These are phyloP conservation scores for Bruguiera hainesii DNA, from an alignment of 441 rosid species.

Conservation along the genomic window DNA sequence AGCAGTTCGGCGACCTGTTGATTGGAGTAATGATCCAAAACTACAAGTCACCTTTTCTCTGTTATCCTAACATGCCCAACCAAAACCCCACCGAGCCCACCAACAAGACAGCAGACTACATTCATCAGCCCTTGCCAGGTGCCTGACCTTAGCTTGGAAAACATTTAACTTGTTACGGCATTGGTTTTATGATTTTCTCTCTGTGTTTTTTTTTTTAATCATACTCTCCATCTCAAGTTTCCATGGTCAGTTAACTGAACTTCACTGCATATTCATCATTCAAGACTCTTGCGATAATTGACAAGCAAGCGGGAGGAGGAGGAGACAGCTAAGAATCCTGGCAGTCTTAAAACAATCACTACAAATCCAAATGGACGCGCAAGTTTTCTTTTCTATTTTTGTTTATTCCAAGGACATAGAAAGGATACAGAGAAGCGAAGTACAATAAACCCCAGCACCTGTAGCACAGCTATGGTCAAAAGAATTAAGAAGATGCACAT, in stretches of 20 bases:
- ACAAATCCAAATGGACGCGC: neutral
- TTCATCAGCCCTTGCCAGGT: slow-evolving; percentile 7
- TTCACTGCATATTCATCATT: neutral
- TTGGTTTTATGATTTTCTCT: too few species aligned
- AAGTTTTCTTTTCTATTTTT: neutral
- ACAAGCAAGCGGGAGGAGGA: neutral
- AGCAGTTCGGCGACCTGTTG: slow-evolving; percentile 20
- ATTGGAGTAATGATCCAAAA: slow-evolving; percentile 13
- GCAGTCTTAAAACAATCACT: too few species aligned
- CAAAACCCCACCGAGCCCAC: slow-evolving; percentile 5
- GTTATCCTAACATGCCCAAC: slow-evolving; percentile 1
- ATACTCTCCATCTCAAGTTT: neutral
- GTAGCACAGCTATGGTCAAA: too few species aligned
- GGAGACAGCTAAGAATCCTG: too few species aligned
- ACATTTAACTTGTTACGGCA: neutral
- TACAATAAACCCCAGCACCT: neutral
- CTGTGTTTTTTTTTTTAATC: too few species aligned
- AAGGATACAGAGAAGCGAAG: neutral
- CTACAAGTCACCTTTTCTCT: slow-evolving; percentile 14
- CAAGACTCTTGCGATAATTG: neutral
- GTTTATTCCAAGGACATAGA: neutral
- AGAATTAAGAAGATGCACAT: too few species aligned
- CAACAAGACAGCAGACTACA: slow-evolving; percentile 14
- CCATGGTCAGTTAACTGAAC: neutral
- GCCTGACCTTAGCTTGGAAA: slow-evolving; percentile 11